Percentiles rank a stretch among this genome's conserved stretches.
phyloP scores from a whole-genome alignment of 2,329 filamentous ascomycete species.

The Pyrenophora teres region DNA sequence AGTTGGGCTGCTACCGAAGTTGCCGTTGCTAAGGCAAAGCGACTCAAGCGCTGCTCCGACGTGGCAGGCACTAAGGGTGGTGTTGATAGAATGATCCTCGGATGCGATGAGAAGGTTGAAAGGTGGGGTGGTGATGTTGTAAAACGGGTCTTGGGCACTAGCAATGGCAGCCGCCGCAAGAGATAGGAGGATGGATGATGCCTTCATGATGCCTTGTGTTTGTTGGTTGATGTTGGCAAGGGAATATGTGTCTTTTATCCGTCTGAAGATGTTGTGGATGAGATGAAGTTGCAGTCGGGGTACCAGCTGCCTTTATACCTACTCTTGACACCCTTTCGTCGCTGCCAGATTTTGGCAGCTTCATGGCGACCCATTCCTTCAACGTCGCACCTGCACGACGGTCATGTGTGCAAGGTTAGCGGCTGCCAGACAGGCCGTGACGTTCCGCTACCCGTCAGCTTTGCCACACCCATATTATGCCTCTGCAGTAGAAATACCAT shows the following conservation, averaged over 20 bases:
- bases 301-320: conserved; percentile 10
- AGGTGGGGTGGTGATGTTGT: conserved; percentile 49
- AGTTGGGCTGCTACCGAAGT: conserved; percentile 23
- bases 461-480: conserved; percentile 14
- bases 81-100: conserved; percentile 46
- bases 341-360: conserved; percentile 5
- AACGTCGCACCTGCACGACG: conserved; percentile 13
- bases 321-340: not conserved
- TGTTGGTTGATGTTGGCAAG: not conserved
- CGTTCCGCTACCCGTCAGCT: conserved; percentile 13
- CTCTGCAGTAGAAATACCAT: not conserved
- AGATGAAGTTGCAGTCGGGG: not conserved
- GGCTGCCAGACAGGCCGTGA: conserved; percentile 11
- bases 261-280: conserved; percentile 1
- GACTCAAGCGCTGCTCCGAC: conserved; percentile 55
- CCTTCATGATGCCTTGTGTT: conserved; percentile 26
- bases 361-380: conserved; percentile 5
- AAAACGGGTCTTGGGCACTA: conserved; percentile 35
- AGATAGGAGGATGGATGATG: conserved; percentile 21
- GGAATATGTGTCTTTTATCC: conserved; percentile 1
- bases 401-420: conserved; percentile 18
- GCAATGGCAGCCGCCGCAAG: conserved; percentile 31
- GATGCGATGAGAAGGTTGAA: conserved; percentile 52
- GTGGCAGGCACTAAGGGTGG: conserved; percentile 52
- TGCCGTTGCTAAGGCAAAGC: conserved; percentile 47